Conservation (phyloP, 768 basidiomycete genomes). For the Trametes sanguinea region DNA sequence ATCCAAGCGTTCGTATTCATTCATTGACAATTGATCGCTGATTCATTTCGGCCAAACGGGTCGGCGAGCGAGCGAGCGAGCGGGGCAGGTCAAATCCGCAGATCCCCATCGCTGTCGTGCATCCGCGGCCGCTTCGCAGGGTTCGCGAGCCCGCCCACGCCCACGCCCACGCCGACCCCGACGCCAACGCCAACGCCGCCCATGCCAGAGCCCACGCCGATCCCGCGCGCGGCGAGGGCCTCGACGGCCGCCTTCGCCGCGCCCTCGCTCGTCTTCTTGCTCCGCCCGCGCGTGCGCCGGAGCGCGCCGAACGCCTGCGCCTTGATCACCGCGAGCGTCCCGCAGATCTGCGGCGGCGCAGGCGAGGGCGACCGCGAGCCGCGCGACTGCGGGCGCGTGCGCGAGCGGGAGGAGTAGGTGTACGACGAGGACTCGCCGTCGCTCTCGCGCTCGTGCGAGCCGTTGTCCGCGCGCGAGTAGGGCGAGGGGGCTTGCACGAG, state of each 20-base stretch:
- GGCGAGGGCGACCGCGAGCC: constrained; percentile 50
- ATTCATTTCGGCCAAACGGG: too few species aligned
- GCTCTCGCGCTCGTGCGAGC: constrained; percentile 41
- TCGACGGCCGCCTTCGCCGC: constrained; percentile 76
- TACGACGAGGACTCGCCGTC: constrained; percentile 52
- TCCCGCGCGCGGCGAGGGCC: constrained; percentile 79
- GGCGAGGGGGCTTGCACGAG: constrained; percentile 34
- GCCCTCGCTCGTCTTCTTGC: constrained; percentile 72
- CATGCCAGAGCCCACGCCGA: constrained; percentile 40
- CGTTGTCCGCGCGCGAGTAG: constrained; percentile 52
- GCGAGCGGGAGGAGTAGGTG: constrained; percentile 39
- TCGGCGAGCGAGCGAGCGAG: too few species aligned
- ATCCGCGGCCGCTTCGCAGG: constrained; percentile 52
- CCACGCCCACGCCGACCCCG: too few species aligned
- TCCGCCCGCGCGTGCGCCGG: constrained; percentile 73
- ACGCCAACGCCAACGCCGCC: too few species aligned
- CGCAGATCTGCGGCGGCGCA: constrained; percentile 55
- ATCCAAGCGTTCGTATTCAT: not conserved
- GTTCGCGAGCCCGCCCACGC: constrained; percentile 9
- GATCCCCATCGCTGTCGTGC: constrained; percentile 51
- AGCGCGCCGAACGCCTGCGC: constrained; percentile 87
- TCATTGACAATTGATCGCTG: not conserved
- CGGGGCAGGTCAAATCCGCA: constrained; percentile 21
- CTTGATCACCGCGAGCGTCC: constrained; percentile 88
- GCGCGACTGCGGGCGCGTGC: constrained; percentile 39